phyloP scores from a whole-genome alignment of 2,329 filamentous ascomycete species.

The Trichoderma lentiforme region DNA sequence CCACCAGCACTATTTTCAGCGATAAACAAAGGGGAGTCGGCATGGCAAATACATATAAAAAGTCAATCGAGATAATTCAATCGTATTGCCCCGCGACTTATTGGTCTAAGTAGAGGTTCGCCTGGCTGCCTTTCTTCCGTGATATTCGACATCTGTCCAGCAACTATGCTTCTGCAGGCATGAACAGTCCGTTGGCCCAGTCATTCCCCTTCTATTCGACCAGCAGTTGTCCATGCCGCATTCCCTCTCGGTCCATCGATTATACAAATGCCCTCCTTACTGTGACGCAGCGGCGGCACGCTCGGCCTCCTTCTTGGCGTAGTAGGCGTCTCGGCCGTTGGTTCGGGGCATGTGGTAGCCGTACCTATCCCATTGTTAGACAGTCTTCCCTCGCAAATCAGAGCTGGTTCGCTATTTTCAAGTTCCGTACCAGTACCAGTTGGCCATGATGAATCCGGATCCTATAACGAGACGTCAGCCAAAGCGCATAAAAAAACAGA shows the following conservation, averaged over 20 bases:
- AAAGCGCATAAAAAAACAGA: background rate
- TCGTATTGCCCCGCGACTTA: slow-evolving; percentile 8
- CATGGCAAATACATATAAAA: background rate
- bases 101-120: slow-evolving; percentile 8
- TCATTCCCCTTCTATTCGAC: background rate
- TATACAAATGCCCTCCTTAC: background rate
- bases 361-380: slow-evolving; percentile 44
- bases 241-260: background rate
- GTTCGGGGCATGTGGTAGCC: slow-evolving; percentile 61
- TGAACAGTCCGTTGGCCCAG: background rate
- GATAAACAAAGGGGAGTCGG: background rate
- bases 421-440: slow-evolving; percentile 53
- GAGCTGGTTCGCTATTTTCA: background rate
- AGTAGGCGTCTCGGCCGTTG: slow-evolving; percentile 55
- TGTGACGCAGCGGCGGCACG: slow-evolving; percentile 42
- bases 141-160: background rate
- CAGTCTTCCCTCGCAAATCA: background rate
- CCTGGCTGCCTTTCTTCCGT: slow-evolving; percentile 2
- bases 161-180: background rate
- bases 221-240: background rate
- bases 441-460: slow-evolving; percentile 53
- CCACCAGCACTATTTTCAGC: too few species aligned
- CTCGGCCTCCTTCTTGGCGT: slow-evolving; percentile 56
- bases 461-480: slow-evolving; percentile 45
- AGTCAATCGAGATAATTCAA: background rate